Evolutionary conservation across 345 rosid species (phyloP).

Genomic region (Camelina sativa): DNA sequence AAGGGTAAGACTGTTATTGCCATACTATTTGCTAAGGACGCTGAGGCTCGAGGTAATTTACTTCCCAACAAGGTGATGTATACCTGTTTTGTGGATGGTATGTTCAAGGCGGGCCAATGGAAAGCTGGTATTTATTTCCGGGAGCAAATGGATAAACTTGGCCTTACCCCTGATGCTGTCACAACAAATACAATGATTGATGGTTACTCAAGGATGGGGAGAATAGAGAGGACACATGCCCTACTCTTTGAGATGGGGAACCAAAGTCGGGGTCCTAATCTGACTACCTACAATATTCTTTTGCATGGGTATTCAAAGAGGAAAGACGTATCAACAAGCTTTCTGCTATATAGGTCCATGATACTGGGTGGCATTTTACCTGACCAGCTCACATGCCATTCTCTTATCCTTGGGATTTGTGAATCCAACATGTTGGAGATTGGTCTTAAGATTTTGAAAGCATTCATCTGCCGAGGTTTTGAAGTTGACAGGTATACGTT

Average conservation of each 20-base stretch:
- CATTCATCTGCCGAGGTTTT: constrained; percentile 55
- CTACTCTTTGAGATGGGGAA: constrained; percentile 53
- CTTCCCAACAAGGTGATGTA: constrained; percentile 51
- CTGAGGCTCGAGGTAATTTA: constrained; percentile 52
- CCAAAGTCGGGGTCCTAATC: constrained; percentile 51
- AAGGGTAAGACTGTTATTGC: constrained; percentile 74
- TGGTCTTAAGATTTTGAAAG: constrained; percentile 66
- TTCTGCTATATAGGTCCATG: constrained; percentile 56
- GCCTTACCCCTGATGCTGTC: constrained; percentile 56
- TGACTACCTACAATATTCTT: constrained; percentile 75
- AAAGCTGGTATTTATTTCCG: constrained; percentile 54
- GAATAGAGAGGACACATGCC: constrained; percentile 47
- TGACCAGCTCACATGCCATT: constrained; percentile 67
- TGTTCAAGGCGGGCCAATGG: constrained; percentile 74
- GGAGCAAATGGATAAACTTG: constrained; percentile 57
- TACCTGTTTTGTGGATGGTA: constrained; percentile 71
- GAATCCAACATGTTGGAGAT: constrained; percentile 62
- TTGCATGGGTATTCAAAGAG: constrained; percentile 77
- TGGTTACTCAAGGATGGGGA: constrained; percentile 72
- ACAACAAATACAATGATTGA: constrained; percentile 60
- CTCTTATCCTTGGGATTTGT: constrained; percentile 74
- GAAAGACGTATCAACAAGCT: constrained; percentile 55
- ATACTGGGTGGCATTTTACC: constrained; percentile 53
- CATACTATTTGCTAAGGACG: constrained; percentile 58
- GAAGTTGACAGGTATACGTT: constrained; percentile 58